Conservation (phyloP, 108 stramenopile species). For the Epithemia pelagica region DNA sequence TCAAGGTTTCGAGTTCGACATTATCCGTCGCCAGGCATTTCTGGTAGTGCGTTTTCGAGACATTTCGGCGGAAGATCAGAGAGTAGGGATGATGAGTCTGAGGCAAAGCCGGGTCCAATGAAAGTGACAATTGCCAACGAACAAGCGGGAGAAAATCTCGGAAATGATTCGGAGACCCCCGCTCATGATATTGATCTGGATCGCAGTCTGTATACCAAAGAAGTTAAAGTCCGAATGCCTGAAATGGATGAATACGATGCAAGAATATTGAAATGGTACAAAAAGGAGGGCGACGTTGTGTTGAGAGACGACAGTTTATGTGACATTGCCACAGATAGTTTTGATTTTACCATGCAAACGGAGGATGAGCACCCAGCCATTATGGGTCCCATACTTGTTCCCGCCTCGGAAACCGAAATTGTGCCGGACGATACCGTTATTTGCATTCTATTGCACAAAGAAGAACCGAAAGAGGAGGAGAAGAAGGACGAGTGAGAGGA, state of each 20-base stretch:
- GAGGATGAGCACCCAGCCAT: slow-evolving; percentile 34
- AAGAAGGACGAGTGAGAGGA: neutral
- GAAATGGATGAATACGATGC: slow-evolving; percentile 15
- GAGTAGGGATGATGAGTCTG: too few species aligned
- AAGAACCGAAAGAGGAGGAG: neutral
- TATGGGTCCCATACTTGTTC: slow-evolving; percentile 33
- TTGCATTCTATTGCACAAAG: slow-evolving; percentile 11
- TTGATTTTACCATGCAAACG: slow-evolving; percentile 47
- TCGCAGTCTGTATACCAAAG: slow-evolving; percentile 9
- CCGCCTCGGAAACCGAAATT: slow-evolving; percentile 9
- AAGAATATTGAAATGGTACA: slow-evolving; percentile 38
- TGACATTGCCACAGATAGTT: slow-evolving; percentile 43
- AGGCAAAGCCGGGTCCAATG: too few species aligned
- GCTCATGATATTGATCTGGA: slow-evolving; percentile 8
- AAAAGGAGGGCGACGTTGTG: slow-evolving; percentile 35
- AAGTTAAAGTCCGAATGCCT: slow-evolving; percentile 22
- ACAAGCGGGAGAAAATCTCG: too few species aligned
- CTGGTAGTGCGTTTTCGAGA: too few species aligned
- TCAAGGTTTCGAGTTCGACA: too few species aligned
- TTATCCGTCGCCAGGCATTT: too few species aligned
- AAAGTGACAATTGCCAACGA: too few species aligned
- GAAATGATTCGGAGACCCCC: too few species aligned
- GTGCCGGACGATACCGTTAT: slow-evolving; percentile 4
- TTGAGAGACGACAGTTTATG: slow-evolving; percentile 32
- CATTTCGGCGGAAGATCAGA: too few species aligned